phyloP scores from a whole-genome alignment of 257 asterid genomes.

The Nicotiana knightiana region DNA sequence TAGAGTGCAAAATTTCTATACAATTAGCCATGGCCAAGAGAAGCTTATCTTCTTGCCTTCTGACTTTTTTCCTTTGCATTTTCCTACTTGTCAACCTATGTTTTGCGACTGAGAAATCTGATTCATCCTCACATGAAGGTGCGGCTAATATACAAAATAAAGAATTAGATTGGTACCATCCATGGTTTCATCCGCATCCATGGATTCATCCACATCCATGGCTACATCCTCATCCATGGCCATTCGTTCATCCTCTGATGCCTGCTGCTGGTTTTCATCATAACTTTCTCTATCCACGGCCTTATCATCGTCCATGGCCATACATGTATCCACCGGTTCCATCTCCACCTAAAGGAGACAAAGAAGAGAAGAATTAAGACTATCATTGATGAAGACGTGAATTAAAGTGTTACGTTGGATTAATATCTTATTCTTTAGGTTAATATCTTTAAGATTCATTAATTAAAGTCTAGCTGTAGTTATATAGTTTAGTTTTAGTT shows the following conservation, averaged over 20 bases:
- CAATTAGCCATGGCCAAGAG: background rate
- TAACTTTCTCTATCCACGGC: background rate
- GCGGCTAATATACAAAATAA: too few relatives aligned
- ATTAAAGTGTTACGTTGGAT: too few relatives aligned
- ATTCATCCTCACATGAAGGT: background rate
- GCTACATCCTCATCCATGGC: background rate
- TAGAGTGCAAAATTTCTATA: background rate
- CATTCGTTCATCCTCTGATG: background rate
- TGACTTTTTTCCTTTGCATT: background rate
- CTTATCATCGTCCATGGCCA: too few relatives aligned
- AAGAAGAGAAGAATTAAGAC: too few relatives aligned
- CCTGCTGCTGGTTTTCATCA: background rate
- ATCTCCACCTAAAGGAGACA: background rate
- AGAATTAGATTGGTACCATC: too few relatives aligned
- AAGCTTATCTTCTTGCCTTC: background rate
- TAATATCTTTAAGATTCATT: too few relatives aligned
- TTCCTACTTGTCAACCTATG: background rate
- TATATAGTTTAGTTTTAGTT: background rate
- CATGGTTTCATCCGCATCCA: background rate
- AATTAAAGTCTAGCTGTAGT: too few relatives aligned
- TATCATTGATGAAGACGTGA: too few relatives aligned
- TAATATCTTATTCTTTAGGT: too few relatives aligned
- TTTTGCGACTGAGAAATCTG: background rate
- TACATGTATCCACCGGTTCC: background rate
- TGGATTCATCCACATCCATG: background rate